Evolutionary conservation across 2,329 filamentous ascomycete species (phyloP), one percentile per base, ranked within the genome.

Genomic region (Penicillium sp.): DNA sequence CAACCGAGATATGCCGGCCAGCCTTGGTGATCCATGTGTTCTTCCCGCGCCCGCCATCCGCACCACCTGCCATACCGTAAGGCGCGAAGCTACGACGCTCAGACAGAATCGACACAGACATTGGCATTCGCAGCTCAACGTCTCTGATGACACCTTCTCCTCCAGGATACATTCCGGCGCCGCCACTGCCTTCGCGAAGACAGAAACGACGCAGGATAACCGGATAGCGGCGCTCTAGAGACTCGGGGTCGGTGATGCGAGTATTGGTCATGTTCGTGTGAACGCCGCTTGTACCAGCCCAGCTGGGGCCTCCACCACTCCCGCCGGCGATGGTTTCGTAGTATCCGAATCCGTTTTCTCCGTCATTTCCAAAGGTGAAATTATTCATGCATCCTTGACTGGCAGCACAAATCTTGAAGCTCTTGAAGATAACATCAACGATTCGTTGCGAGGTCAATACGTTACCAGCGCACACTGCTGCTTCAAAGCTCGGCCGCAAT

Each of bases 261-360:
- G 89, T 92, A 71, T 93, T 93, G 7, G 90, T 92, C 88, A 92
- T 91, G 74, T 92, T 88, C 3, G 84, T 88, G 68, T 92, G 88
- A 16, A 92, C 88, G 14, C 87, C 89, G 54, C 79, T 84, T 14
- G 87, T 86, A 27, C 89, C 89, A 57, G 87, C 79, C 89, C 89
- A 92, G 11, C 79, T 79, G 0, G 86, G 82, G 0, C 89, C 89
- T 0, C 89, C 90, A 24, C 89, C 90, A 29, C 82, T 84, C 0
- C 90, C 90, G 36, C 90, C 89, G 0, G 87, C 86, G 58, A 93
- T 92, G 3, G 90, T 92, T 73, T 93, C 90, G 69, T 91, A 90
- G 75, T 91, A 92, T 11, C 88, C 89, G 66, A 91, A 92, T 4
- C 55, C 59, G 3, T 57, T 50, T 2, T 43, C 55, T 1, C 57